Evolutionary conservation across 345 rosid species (phyloP), one percentile per base, ranked within the genome.

Genomic region (Tarenaya hassleriana): DNA sequence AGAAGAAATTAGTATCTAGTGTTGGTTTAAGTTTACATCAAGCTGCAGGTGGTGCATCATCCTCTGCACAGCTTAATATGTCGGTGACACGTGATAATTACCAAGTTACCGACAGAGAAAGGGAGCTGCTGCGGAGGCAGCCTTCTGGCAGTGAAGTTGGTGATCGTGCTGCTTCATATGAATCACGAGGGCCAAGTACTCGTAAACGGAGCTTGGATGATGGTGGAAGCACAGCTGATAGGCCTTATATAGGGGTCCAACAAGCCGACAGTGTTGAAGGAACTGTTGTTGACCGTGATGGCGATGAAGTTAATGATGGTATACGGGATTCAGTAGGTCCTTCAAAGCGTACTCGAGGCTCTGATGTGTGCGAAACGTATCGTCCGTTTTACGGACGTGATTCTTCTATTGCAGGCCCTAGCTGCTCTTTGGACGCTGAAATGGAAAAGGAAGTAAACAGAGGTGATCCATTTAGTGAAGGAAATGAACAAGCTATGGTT

Each of bases 131-230:
- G 72, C 77, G 80, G 49, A 88, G 94, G 56, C 99, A 94, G 72
- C 99, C 97, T 55, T 47, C 95, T 51, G 91, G 85, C 38, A 94
- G 99, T 62, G 99, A 94, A 81, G 91, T 88, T 52, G 99, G 99
- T 56, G 97, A 88, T 67, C 91, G 82, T 75, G 97, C 95, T 39
- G 86, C 95, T 65, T 94, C 99, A 48, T 83, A 70, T 74, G 99
- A 94, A 69, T 94, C 99, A 47, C 68, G 91, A 55, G 94, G 95
- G 35, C 99, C 97, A 32, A 84, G 91, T 69, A 78, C 88, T 68
- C 94, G 94, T 57, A 94, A 94, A 63, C 82, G 99, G 64, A 82
- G 81, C 72, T 63, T 84, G 62, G 99, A 94, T 52, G 79, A 80
- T 67, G 98, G 95, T 71, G 97, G 91, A 53, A 94, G 95, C 74